These are phyloP conservation scores for Parasitella parasitica DNA, from an alignment of 371 early-diverging fungal genomes.

Conservation along the genomic window DNA sequence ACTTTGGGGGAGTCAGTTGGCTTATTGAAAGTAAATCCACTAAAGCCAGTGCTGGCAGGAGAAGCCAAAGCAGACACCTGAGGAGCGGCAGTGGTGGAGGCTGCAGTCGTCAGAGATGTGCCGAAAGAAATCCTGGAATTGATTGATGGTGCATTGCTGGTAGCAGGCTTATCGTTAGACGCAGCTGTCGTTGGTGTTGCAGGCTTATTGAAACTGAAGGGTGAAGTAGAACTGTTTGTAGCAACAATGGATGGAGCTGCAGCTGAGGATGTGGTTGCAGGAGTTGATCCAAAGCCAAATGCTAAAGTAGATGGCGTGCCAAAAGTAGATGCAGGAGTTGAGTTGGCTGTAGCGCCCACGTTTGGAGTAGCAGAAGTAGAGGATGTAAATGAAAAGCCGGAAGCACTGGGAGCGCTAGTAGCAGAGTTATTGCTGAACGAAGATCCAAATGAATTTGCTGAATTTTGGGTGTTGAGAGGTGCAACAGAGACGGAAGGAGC, in stretches of 20 bases:
- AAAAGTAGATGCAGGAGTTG: conserved; percentile 1
- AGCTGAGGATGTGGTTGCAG: neutral
- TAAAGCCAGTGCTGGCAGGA: neutral
- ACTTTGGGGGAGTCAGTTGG: neutral
- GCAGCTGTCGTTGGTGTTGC: neutral
- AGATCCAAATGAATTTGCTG: neutral
- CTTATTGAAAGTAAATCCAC: conserved; percentile 10
- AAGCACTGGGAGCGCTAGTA: neutral
- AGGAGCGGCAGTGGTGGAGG: neutral
- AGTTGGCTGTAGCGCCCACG: neutral
- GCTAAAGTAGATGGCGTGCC: neutral
- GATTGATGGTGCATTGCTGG: neutral
- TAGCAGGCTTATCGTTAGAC: neutral
- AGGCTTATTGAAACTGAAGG: conserved; percentile 15
- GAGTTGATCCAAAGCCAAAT: conserved; percentile 1
- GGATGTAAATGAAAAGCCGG: neutral
- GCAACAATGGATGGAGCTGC: conserved; percentile 1
- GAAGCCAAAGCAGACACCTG: neutral
- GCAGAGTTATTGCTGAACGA: neutral
- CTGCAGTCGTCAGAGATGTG: neutral
- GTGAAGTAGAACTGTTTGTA: neutral
- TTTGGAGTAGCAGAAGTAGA: neutral
- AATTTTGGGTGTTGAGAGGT: neutral
- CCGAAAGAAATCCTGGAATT: neutral
- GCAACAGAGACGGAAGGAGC: neutral